phyloP scores from a whole-genome alignment of 2,329 filamentous ascomycete species.

The Claviceps quebecensis region DNA sequence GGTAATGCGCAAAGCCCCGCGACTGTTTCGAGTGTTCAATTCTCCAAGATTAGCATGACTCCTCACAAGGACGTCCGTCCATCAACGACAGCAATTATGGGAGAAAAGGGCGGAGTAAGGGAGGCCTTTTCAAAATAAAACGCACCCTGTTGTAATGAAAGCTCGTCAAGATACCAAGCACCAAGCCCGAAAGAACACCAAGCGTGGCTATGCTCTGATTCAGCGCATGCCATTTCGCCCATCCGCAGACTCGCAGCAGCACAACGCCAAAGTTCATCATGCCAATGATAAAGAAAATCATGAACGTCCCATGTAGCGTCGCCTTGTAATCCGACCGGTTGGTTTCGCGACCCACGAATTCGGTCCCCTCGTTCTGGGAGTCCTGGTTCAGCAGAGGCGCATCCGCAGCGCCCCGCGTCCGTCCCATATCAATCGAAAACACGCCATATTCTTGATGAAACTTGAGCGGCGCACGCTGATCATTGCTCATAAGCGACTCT shows the following conservation, averaged over 20 bases:
- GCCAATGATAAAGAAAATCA: constrained; percentile 41
- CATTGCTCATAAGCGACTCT: constrained; percentile 29
- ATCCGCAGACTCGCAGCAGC: constrained; percentile 35
- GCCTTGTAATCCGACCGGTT: constrained; percentile 25
- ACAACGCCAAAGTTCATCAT: constrained; percentile 43
- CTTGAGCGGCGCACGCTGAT: constrained; percentile 28
- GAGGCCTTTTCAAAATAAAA: background rate
- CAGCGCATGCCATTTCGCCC: constrained; percentile 39
- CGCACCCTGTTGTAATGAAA: constrained; percentile 39
- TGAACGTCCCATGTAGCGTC: constrained; percentile 33
- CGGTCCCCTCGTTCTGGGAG: constrained; percentile 22
- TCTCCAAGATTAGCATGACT: background rate
- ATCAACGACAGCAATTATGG: background rate
- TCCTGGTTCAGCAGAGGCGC: constrained; percentile 25
- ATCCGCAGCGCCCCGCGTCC: constrained; percentile 31
- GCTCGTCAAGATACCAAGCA: constrained; percentile 38
- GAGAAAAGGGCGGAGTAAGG: background rate
- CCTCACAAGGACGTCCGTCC: background rate
- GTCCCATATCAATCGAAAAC: constrained; percentile 41
- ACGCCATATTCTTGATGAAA: constrained; percentile 39
- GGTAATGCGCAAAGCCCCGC: constrained; percentile 34
- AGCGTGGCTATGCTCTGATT: constrained; percentile 37
- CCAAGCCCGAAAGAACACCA: constrained; percentile 34
- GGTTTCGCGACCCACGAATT: constrained; percentile 16
- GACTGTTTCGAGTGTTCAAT: constrained; percentile 23